Conservation (phyloP, 176 grass and related monocot genomes). For the Bromus sterilis region DNA sequence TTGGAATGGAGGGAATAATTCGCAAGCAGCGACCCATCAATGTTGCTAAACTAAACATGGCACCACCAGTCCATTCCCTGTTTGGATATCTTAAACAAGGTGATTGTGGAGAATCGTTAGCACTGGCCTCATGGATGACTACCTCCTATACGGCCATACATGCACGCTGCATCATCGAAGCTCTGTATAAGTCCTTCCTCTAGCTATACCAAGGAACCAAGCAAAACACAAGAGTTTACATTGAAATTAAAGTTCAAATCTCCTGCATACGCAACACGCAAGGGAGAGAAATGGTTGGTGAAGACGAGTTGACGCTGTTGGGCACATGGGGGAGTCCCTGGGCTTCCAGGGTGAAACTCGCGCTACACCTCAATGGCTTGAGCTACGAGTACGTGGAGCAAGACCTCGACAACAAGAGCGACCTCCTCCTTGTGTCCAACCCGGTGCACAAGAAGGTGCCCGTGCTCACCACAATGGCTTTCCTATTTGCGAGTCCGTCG, state of each 20-base stretch:
- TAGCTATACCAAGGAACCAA: background rate
- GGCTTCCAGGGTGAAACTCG: conserved; percentile 13
- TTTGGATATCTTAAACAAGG: background rate
- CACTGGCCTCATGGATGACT: background rate
- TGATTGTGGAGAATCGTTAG: background rate
- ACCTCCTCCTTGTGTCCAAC: conserved; percentile 40
- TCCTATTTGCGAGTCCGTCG: conserved; percentile 18
- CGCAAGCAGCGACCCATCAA: background rate
- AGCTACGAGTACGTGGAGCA: conserved; percentile 22
- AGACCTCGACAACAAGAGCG: conserved; percentile 31
- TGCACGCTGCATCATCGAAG: background rate
- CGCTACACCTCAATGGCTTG: conserved; percentile 21
- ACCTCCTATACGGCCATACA: background rate
- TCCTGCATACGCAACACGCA: background rate
- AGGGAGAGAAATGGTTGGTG: background rate
- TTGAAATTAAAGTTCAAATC: background rate
- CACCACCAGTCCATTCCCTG: background rate
- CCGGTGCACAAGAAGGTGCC: conserved; percentile 42
- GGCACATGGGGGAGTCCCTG: conserved; percentile 5
- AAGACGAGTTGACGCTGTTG: conserved; percentile 31
- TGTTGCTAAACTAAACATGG: background rate
- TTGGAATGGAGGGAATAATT: no score
- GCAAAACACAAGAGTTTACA: background rate
- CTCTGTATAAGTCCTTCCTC: background rate
- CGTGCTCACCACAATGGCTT: conserved; percentile 33